Conservation (phyloP, 768 basidiomycete genomes). For the Cyclocybe aegerita region DNA sequence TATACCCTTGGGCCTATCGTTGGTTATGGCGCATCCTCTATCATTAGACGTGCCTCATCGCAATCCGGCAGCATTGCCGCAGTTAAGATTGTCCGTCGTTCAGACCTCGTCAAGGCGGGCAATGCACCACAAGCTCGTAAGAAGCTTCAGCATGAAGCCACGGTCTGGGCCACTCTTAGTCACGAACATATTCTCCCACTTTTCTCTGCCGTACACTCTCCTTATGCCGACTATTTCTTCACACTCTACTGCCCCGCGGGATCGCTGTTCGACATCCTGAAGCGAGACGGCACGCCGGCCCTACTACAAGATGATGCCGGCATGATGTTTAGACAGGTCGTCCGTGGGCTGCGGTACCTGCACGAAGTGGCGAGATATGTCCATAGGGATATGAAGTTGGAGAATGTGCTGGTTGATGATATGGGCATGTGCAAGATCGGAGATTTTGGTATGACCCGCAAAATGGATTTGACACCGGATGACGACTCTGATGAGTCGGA, state of each 20-base stretch:
- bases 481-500: conserved; percentile 35
- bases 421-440: conserved; percentile 81
- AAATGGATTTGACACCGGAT: conserved; percentile 46
- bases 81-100: conserved; percentile 76
- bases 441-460: conserved; percentile 82
- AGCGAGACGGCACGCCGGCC: conserved; percentile 65
- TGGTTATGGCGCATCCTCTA: conserved; percentile 81
- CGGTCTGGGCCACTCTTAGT: conserved; percentile 71
- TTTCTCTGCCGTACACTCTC: conserved; percentile 58
- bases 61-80: conserved; percentile 69
- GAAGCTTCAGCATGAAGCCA: conserved; percentile 67
- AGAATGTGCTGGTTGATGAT: conserved; percentile 93
- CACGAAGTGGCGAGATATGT: conserved; percentile 76
- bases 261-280: conserved; percentile 80
- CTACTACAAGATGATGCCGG: conserved; percentile 77
- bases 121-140: conserved; percentile 48
- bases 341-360: conserved; percentile 78
- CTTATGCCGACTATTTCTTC: conserved; percentile 75
- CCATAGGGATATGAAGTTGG: conserved; percentile 95
- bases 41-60: conserved; percentile 67
- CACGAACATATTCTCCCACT: conserved; percentile 90
- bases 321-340: conserved; percentile 85
- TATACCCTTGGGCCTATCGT: conserved; percentile 77
- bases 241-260: conserved; percentile 84
- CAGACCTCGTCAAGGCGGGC: conserved; percentile 52